A percentile compares a stretch with the other conserved stretches of the same genome.
Evolutionary conservation across 495 filamentous ascomycete genomes (phyloP).

Genomic region (Trichoderma orchidacearum): DNA sequence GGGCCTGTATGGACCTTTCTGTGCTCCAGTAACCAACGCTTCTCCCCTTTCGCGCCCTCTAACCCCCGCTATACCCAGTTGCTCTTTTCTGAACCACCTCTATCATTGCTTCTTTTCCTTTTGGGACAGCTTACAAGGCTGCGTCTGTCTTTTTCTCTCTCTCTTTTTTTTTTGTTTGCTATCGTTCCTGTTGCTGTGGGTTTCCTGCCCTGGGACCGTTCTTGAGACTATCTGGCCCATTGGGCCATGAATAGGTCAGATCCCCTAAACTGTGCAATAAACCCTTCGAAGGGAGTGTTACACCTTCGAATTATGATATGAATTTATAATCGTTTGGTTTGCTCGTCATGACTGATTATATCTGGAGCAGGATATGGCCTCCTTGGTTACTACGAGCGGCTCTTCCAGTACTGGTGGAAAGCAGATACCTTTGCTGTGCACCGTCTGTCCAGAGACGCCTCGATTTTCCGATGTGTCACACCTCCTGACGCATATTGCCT

Average conservation of each 20-base stretch:
- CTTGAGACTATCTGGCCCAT: not conserved
- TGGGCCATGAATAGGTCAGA: not conserved
- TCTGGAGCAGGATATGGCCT: constrained; percentile 16
- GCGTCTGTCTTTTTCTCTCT: not conserved
- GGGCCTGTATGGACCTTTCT: not conserved
- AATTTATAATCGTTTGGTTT: too few relatives aligned
- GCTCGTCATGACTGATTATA: not conserved
- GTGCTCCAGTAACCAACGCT: not conserved
- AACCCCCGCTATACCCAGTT: not conserved
- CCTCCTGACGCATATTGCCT: constrained; percentile 73
- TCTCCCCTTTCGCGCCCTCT: not conserved
- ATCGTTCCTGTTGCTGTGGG: not conserved
- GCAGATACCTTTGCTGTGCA: constrained; percentile 55
- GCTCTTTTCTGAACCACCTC: not conserved
- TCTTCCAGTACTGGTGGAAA: constrained; percentile 6
- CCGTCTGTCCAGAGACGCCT: constrained; percentile 62
- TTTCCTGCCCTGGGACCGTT: not conserved
- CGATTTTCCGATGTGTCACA: constrained; percentile 80
- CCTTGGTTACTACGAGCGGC: constrained; percentile 17
- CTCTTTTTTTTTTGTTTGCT: not conserved
- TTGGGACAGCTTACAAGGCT: not conserved
- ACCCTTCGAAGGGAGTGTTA: not conserved
- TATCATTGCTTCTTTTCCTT: not conserved
- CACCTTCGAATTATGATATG: too few relatives aligned
- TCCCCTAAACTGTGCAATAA: not conserved